These are phyloP conservation scores for Datisca glomerata DNA, from an alignment of 306 rosid genomes.

Conservation along the genomic window DNA sequence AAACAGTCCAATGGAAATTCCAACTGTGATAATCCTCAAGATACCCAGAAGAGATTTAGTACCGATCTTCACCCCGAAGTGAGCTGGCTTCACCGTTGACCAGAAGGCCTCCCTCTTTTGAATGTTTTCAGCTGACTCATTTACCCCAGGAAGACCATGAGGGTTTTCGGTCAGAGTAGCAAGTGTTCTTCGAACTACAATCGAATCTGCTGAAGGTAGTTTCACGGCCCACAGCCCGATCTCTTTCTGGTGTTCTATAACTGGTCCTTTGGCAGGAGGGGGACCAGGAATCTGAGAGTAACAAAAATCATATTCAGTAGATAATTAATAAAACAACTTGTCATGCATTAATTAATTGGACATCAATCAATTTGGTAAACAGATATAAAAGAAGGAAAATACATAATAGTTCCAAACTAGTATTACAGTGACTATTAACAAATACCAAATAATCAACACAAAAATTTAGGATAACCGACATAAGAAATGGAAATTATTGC, in stretches of 20 bases:
- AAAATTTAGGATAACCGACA: no score
- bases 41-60: slow-evolving; percentile 46
- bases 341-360: no score
- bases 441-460: no score
- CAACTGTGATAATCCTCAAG: slow-evolving; percentile 24
- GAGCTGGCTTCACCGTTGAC: slow-evolving; percentile 61
- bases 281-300: slow-evolving; percentile 59
- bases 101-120: slow-evolving; percentile 53
- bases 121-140: slow-evolving; percentile 36
- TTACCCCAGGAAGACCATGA: slow-evolving; percentile 50
- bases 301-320: not conserved
- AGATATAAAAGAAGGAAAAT: no score
- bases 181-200: slow-evolving; percentile 59
- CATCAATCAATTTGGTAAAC: no score
- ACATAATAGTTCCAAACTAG: no score
- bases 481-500: no score
- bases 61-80: slow-evolving; percentile 64
- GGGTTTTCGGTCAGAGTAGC: slow-evolving; percentile 49
- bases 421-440: no score
- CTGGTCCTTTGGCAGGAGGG: slow-evolving; percentile 39
- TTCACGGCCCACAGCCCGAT: slow-evolving; percentile 58
- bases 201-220: slow-evolving; percentile 77
- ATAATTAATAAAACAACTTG: no score
- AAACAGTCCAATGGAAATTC: slow-evolving; percentile 45
- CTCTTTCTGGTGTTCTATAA: slow-evolving; percentile 53